Percentiles rank a stretch among this genome's conserved stretches.
Evolutionary conservation across 257 asterid species (phyloP).

Genomic region (Nicotiana sylvestris): DNA sequence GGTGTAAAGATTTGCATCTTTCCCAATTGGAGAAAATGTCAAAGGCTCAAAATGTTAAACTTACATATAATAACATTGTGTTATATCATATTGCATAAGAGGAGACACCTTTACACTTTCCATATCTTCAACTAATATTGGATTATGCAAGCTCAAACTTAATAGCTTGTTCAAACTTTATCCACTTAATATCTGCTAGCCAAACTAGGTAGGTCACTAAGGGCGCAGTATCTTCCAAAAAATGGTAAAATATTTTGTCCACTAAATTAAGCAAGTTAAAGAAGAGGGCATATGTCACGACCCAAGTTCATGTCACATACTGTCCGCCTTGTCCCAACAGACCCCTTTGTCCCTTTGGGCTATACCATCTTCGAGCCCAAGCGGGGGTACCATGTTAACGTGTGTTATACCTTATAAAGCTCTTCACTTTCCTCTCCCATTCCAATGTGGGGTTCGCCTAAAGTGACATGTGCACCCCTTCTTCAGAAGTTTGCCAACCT

Average conservation of each 20-base stretch:
- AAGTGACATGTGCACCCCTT: no score
- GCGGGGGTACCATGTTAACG: no score
- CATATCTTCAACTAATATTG: not conserved
- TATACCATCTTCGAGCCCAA: no score
- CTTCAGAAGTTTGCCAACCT: no score
- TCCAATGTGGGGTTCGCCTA: no score
- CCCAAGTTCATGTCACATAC: no score
- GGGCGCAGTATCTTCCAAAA: not conserved
- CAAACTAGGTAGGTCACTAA: not conserved
- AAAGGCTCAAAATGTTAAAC: not conserved
- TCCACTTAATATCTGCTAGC: conserved; percentile 1
- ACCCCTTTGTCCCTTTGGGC: no score
- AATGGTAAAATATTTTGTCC: not conserved
- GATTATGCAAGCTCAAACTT: not conserved
- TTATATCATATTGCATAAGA: not conserved
- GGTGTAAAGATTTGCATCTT: not conserved
- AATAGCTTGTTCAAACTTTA: not conserved
- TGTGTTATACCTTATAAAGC: no score
- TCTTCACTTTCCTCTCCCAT: no score
- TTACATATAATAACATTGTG: not conserved
- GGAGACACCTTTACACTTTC: not conserved
- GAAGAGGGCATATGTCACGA: not conserved
- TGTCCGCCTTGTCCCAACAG: no score
- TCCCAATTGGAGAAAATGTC: not conserved
- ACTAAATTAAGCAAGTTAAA: not conserved